Conservation (phyloP, 352 stramenopile genomes). For the Blastocystis sp. region DNA sequence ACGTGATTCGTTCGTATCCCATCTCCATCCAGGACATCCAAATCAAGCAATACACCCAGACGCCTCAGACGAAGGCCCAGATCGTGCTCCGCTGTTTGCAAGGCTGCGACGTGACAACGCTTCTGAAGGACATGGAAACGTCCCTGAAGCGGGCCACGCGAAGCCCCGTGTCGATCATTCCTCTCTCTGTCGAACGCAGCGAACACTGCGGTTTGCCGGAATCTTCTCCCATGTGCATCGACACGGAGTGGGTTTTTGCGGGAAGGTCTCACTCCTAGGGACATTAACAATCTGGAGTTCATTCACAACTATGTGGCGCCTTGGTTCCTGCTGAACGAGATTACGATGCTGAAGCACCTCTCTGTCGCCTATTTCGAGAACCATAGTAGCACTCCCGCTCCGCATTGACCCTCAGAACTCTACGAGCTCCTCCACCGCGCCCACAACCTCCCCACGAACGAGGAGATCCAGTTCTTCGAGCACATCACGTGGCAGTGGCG, state of each 20-base stretch:
- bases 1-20: slow-evolving; percentile 32
- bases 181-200: background rate
- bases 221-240: slow-evolving; percentile 25
- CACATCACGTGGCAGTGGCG: background rate
- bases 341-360: slow-evolving; percentile 31
- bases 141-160: background rate
- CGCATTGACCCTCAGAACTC: background rate
- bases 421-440: background rate
- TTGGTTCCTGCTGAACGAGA: slow-evolving; percentile 50
- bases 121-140: background rate
- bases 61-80: background rate
- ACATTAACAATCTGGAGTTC: background rate
- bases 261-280: background rate
- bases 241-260: background rate
- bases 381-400: background rate
- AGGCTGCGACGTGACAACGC: background rate
- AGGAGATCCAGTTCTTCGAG: slow-evolving; percentile 17
- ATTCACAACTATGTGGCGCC: background rate
- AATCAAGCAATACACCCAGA: slow-evolving; percentile 39
- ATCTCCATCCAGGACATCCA: slow-evolving; percentile 55
- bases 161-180: background rate
- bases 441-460: background rate
- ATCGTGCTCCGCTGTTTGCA: slow-evolving; percentile 3
- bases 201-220: slow-evolving; percentile 24
- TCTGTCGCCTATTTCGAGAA: slow-evolving; percentile 49